phyloP scores from a whole-genome alignment of 192 early-diverging fungal species.

The Coemansia sp. region DNA sequence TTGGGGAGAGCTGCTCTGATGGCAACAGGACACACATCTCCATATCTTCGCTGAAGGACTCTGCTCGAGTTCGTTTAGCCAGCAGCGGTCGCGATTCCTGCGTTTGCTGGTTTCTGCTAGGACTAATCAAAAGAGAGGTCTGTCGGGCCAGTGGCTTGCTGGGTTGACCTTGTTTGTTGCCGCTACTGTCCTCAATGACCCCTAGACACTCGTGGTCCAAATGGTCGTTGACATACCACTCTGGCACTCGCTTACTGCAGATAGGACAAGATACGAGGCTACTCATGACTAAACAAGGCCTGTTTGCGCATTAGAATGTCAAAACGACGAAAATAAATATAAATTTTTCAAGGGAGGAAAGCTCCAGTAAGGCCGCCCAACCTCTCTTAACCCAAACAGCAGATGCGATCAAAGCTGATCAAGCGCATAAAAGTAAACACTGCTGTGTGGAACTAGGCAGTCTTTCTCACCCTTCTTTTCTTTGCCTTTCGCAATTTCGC shows the following conservation, averaged over 20 bases:
- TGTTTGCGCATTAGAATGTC: neutral
- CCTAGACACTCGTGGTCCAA: constrained; percentile 43
- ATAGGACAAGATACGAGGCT: constrained; percentile 45
- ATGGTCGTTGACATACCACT: constrained; percentile 54
- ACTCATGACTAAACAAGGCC: neutral
- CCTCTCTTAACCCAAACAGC: neutral
- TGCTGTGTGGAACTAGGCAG: neutral
- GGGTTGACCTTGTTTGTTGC: constrained; percentile 2
- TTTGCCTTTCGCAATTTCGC: neutral
- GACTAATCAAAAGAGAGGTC: neutral
- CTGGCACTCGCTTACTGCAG: constrained; percentile 41
- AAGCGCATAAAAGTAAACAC: neutral
- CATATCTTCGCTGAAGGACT: neutral
- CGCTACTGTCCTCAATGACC: neutral
- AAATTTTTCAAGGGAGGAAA: neutral
- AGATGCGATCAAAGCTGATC: neutral
- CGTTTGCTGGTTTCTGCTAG: neutral
- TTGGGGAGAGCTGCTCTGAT: neutral
- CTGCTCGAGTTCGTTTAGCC: neutral
- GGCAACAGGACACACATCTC: neutral
- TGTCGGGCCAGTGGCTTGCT: constrained; percentile 10
- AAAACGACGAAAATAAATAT: neutral
- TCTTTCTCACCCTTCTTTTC: neutral
- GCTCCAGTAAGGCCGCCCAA: neutral
- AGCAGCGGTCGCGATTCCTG: neutral